These are phyloP conservation scores for Coemansia sp. DNA, from an alignment of 192 early-diverging fungal species.

Conservation along the genomic window DNA sequence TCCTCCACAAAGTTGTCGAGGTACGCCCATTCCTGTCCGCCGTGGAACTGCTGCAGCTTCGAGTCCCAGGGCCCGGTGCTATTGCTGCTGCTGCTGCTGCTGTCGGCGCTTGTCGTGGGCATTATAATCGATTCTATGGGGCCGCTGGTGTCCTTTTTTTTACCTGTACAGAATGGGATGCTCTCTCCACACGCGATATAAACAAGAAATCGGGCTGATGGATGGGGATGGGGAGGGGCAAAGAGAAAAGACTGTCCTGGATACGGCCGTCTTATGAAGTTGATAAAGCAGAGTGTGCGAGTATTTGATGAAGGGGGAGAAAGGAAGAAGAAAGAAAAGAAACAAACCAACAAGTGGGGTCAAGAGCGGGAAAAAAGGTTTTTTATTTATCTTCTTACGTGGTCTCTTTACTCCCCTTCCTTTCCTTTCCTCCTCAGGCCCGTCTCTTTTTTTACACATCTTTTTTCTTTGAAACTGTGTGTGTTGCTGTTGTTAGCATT, in stretches of 20 bases:
- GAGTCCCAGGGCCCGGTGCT: constrained; percentile 81
- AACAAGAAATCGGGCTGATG: background rate
- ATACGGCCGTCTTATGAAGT: no score
- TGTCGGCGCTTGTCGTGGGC: constrained; percentile 10
- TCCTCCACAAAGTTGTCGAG: constrained; percentile 89
- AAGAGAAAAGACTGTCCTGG: background rate
- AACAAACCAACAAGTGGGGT: background rate
- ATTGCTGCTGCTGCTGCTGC: background rate
- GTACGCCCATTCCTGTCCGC: constrained; percentile 81
- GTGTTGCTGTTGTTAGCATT: background rate
- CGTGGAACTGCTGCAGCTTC: constrained; percentile 85
- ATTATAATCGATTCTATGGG: background rate
- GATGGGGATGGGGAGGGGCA: background rate
- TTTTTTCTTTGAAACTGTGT: no score
- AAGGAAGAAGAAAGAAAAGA: background rate
- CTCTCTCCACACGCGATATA: background rate
- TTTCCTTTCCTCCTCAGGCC: background rate
- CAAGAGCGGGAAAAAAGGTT: no score
- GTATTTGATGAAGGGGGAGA: background rate
- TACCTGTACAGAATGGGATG: background rate
- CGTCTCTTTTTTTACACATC: no score
- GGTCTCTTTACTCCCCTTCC: background rate
- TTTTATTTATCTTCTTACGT: background rate
- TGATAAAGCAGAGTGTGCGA: background rate
- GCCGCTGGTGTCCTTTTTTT: no score